A percentile compares a stretch with the other conserved stretches of the same genome.
These are phyloP conservation scores for Trichoderma arundinaceum DNA, from an alignment of 2,329 filamentous ascomycete genomes.

Conservation along the genomic window DNA sequence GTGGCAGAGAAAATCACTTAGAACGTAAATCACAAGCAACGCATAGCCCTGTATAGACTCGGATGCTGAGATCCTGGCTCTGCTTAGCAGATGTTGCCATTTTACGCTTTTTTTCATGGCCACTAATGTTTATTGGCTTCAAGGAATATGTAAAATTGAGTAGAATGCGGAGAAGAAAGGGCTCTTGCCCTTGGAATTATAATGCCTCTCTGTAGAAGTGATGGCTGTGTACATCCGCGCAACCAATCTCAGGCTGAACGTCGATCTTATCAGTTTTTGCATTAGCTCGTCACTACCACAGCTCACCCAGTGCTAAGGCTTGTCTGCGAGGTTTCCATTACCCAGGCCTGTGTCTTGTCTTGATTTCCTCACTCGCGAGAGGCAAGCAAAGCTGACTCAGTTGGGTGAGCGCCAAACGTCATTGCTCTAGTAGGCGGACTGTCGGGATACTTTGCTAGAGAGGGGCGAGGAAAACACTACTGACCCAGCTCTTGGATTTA, in stretches of 20 bases:
- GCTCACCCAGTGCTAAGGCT: not conserved
- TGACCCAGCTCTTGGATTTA: no score
- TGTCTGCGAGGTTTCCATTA: not conserved
- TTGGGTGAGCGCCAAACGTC: not conserved
- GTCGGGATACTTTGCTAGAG: not conserved
- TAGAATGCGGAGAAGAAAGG: not conserved
- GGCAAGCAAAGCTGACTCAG: not conserved
- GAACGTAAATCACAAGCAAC: no score
- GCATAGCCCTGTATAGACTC: no score
- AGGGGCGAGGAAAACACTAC: not conserved
- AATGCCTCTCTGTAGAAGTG: not conserved
- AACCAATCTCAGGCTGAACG: not conserved
- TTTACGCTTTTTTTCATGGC: no score
- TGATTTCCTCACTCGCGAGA: not conserved
- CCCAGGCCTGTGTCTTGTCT: not conserved
- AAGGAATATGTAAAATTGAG: not conserved
- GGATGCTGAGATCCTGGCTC: no score
- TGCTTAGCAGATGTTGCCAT: no score
- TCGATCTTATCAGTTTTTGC: slow-evolving; percentile 19
- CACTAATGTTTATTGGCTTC: no score
- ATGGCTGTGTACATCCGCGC: not conserved
- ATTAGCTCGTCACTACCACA: slow-evolving; percentile 5
- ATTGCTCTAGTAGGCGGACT: not conserved
- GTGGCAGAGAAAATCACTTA: not conserved
- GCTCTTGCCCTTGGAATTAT: not conserved